Base-by-base conservation (phyloP, 2,329 filamentous ascomycete genomes). In the Penicillium sp. region DNA sequence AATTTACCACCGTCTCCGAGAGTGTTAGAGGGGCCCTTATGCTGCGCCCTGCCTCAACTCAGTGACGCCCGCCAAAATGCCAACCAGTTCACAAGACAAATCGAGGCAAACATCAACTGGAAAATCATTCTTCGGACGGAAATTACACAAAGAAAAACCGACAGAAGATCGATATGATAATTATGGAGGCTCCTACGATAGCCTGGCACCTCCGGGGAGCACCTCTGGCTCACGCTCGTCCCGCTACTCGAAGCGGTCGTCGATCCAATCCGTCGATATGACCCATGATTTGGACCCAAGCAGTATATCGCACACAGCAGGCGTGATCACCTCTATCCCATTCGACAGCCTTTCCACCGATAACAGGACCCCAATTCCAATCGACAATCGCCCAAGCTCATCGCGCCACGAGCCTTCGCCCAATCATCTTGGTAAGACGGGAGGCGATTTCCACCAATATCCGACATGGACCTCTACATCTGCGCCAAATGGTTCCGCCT, bases 81-180 rank as follows among this genome's bases (percentile, higher is more conserved):
- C 79, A 62, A 69, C 77, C 51, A 73, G 72, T 84, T 84, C 84
- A 79, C 70, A 85, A 67, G 80, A 90, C 78, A 91, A 92, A 78
- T 81, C 87, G 67, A 86, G 89, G 75, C 89, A 93, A 79, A 91
- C 89, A 61, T 91, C 90, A 68, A 87, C 86, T 70, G 83, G 85
- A 70, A 88, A 87, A 71, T 90, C 88, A 59, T 91, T 97, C 79
- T 97, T 97, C 78, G 91, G 90, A 67, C 85, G 91, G 70, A 89
- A 82, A 57, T 70, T 80, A 67, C 79, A 87, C 76, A 94, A 91
- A 78, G 88, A 95, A 75, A 90, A 86, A 74, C 80, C 82, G 65
- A 83, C 84, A 67, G 85, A 86, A 71, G 83, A 86, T 70, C 79
- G 81, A 66, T 73, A 76, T 59, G 83, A 84, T 71, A 80, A 83